Percentiles rank a stretch among this genome's conserved stretches.
Conservation (phyloP, 805 yeast species). For the Candida succiphila region DNA sequence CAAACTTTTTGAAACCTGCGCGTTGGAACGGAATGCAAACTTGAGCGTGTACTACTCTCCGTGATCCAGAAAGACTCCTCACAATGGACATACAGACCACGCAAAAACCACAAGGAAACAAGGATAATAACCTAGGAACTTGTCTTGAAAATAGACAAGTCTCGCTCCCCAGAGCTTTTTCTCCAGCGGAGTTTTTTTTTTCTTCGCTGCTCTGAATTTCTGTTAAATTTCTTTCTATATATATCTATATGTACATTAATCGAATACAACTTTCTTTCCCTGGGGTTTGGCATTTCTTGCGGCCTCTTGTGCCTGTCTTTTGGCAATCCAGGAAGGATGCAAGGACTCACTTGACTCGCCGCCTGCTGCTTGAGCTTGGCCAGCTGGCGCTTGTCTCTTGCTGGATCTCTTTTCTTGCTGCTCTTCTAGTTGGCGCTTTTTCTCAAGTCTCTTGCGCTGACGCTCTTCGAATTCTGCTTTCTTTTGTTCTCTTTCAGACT, state of each 20-base stretch:
- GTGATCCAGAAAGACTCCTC: too few relatives aligned
- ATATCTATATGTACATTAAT: slow-evolving; percentile 16
- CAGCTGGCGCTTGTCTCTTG: slow-evolving; percentile 9
- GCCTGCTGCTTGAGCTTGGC: not conserved
- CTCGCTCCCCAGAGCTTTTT: not conserved
- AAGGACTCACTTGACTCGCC: slow-evolving; percentile 20
- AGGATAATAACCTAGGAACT: too few relatives aligned
- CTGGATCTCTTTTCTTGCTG: slow-evolving; percentile 6
- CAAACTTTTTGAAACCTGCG: too few relatives aligned
- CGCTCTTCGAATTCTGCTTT: slow-evolving; percentile 66
- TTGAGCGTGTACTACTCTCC: too few relatives aligned
- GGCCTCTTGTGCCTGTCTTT: slow-evolving; percentile 61
- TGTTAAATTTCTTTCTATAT: not conserved
- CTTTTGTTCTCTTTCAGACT: slow-evolving; percentile 46
- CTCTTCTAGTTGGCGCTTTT: slow-evolving; percentile 20
- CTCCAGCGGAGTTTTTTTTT: not conserved
- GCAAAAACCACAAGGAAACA: too few relatives aligned
- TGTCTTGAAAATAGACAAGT: too few relatives aligned
- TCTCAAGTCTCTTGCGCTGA: slow-evolving; percentile 53
- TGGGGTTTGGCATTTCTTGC: slow-evolving; percentile 54
- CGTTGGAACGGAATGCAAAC: too few relatives aligned
- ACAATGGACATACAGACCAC: too few relatives aligned
- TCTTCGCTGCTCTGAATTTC: not conserved
- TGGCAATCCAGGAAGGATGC: slow-evolving; percentile 99
- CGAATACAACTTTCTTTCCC: slow-evolving; percentile 83